Conservation (phyloP, 371 early-diverging fungal species). For the Mucor indicus region DNA sequence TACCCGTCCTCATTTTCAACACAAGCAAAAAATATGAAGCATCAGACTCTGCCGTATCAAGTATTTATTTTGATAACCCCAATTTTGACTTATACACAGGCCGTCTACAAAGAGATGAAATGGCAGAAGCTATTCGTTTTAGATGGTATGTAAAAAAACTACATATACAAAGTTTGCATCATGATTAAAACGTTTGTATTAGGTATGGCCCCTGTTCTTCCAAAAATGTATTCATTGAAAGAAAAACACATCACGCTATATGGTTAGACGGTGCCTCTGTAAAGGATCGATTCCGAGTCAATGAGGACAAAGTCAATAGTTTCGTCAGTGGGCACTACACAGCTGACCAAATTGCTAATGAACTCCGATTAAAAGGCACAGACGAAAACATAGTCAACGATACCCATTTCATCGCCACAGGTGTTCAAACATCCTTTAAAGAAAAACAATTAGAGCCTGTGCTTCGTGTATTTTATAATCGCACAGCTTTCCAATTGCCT, state of each 20-base stretch:
- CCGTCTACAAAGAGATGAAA: conserved; percentile 85
- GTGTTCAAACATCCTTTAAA: conserved; percentile 71
- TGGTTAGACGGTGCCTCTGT: conserved; percentile 93
- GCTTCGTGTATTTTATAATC: conserved; percentile 89
- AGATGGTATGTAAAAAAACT: conserved; percentile 74
- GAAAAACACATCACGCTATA: conserved; percentile 86
- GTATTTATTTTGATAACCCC: conserved; percentile 92
- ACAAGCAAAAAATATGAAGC: conserved; percentile 33
- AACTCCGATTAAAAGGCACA: conserved; percentile 67
- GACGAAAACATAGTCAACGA: conserved; percentile 67
- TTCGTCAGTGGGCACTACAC: conserved; percentile 77
- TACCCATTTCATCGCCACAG: conserved; percentile 64
- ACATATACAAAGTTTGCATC: no score
- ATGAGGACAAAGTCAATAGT: conserved; percentile 37
- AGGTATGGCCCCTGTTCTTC: conserved; percentile 56
- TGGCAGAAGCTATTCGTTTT: conserved; percentile 84
- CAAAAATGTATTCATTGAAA: conserved; percentile 82
- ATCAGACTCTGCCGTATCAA: conserved; percentile 70
- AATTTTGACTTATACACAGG: conserved; percentile 85
- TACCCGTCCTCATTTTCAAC: conserved; percentile 84
- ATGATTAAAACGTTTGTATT: no score
- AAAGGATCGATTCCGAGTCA: conserved; percentile 51
- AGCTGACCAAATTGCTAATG: conserved; percentile 81
- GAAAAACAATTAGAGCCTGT: conserved; percentile 76
- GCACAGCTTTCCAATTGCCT: conserved; percentile 97